Base-by-base conservation (phyloP, 257 asterid species). In the Nicotiana tabacum region DNA sequence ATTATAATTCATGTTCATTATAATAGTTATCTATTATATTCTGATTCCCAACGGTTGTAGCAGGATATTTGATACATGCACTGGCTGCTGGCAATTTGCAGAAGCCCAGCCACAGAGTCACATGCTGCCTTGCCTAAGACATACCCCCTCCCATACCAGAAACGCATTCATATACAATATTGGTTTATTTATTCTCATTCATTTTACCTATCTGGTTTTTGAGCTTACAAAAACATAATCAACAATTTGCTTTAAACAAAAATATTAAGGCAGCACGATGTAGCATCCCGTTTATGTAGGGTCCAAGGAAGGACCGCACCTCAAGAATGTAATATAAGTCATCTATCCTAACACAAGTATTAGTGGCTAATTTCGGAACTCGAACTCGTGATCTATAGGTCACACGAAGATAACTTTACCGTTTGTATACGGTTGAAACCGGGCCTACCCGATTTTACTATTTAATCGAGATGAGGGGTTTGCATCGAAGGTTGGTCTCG, bases 381-480 rank as follows among this genome's bases (percentile, higher is more conserved):
- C 0, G 0, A 9, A 43, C 3, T 0, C 0, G 11, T 43, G 2
- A 43, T 3, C 11, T 1, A 2, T 2, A 43, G 2, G 2, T 39
- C 7, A 39, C 7, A 39, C 8, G 9, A 43, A 37, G 8, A 43
- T 43, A 43, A 43, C 11, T 1, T 39, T 39, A 39, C 0, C 0
- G 21, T 21, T 21, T 21, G 21, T 21, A 21, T 21, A 21, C 21
- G 21, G 21, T 21, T 21, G 21, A 21, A 21, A 21, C 21, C 21
- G 21, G 21, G 21, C 21, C 21, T 21, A 21, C 21, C 21, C 21
- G 21, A 21, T 21, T 21, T 21, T 21, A 21, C 21, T 21, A 21
- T 21, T 21, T 21, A 21, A 21, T 21, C 21, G 21, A 21, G 21
- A 21, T 21, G 21, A 21, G 21, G 21, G 21, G 21, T 21, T 21